Conservation (phyloP, 768 basidiomycete species). For the Lactifluus hygrophoroides region DNA sequence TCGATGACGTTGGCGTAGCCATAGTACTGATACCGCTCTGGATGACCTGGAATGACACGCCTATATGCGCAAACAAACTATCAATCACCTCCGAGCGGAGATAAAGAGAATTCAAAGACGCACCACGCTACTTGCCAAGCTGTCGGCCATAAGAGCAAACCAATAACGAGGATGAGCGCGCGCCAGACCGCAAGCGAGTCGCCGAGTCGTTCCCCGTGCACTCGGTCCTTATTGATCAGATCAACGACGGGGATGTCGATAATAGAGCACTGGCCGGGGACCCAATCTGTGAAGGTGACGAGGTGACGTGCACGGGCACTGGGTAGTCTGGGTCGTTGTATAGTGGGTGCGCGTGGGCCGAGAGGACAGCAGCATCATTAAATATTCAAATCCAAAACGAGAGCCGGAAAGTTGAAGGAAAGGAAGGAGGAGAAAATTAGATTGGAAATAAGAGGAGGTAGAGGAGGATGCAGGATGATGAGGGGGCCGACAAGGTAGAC, state of each 20-base stretch:
- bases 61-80: constrained; percentile 34
- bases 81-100: too few species aligned
- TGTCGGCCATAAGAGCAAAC: constrained; percentile 98
- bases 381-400: constrained; percentile 93
- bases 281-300: constrained; percentile 94
- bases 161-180: constrained; percentile 87
- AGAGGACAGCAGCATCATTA: constrained; percentile 86
- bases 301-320: constrained; percentile 73
- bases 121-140: constrained; percentile 93
- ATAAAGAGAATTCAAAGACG: constrained; percentile 25
- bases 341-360: constrained; percentile 75
- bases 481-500: constrained; percentile 89
- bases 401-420: constrained; percentile 72
- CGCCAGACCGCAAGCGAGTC: constrained; percentile 85
- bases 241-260: constrained; percentile 90
- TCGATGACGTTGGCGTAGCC: constrained; percentile 95
- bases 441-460: constrained; percentile 5
- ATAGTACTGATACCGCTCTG: constrained; percentile 77
- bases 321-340: constrained; percentile 61
- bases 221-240: constrained; percentile 88
- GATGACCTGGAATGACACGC: constrained; percentile 62
- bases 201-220: constrained; percentile 70
- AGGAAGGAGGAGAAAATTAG: not conserved
- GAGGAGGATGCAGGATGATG: constrained; percentile 43
- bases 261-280: constrained; percentile 90